These are phyloP conservation scores for Citrullus amarus DNA, from an alignment of 306 rosid genomes.

Conservation along the genomic window DNA sequence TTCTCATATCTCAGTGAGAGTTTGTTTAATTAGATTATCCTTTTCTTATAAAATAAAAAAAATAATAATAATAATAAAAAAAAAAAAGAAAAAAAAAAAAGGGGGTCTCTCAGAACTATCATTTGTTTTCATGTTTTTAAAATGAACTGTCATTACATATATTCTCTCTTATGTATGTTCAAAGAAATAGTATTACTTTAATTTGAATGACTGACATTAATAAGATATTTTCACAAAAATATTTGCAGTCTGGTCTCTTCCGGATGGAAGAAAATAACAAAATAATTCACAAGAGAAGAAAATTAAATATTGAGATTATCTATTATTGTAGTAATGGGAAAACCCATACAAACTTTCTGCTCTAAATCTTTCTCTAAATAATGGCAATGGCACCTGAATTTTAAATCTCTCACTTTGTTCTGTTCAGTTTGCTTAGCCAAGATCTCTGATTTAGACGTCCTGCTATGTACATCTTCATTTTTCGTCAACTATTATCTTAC, in stretches of 20 bases:
- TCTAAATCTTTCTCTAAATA: background rate
- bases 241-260: background rate
- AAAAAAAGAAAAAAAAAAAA: too few relatives aligned
- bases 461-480: background rate
- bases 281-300: background rate
- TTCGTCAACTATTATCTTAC: constrained; percentile 1
- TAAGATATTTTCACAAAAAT: background rate
- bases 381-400: background rate
- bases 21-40: background rate
- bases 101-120: background rate
- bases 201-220: background rate
- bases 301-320: background rate
- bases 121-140: background rate
- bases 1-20: background rate
- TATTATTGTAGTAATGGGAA: background rate
- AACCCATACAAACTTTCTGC: background rate
- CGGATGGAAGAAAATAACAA: background rate
- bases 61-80: too few relatives aligned
- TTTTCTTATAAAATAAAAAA: background rate
- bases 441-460: background rate
- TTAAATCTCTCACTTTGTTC: background rate
- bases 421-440: background rate
- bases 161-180: background rate
- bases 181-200: background rate
- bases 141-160: background rate